These are phyloP conservation scores for Globisporangium uncinulatum DNA, from an alignment of 352 stramenopile genomes.

Conservation along the genomic window DNA sequence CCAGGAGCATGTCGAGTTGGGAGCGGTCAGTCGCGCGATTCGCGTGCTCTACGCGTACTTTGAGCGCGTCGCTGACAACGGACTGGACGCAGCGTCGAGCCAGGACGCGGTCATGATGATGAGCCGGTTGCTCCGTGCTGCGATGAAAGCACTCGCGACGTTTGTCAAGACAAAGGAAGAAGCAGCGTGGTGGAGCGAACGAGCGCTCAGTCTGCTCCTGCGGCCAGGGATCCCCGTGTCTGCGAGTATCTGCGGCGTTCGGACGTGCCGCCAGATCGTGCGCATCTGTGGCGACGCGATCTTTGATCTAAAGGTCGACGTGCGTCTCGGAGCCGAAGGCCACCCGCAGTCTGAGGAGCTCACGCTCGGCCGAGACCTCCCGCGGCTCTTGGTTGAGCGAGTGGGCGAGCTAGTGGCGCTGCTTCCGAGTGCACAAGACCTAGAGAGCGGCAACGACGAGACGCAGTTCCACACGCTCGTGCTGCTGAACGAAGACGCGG, in stretches of 20 bases:
- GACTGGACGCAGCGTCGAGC: background rate
- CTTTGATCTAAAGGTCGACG: slow-evolving; percentile 6
- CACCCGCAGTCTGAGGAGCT: background rate
- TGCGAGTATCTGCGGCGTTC: slow-evolving; percentile 6
- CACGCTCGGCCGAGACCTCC: slow-evolving; percentile 21
- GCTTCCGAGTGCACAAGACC: background rate
- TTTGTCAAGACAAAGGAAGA: slow-evolving; percentile 5
- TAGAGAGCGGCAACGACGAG: background rate
- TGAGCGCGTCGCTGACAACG: background rate
- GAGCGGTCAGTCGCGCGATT: background rate
- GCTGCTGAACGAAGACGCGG: slow-evolving; percentile 37
- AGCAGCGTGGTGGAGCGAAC: slow-evolving; percentile 12
- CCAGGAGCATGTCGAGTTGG: background rate
- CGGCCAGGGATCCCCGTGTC: background rate
- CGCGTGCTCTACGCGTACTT: slow-evolving; percentile 9
- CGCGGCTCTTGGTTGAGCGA: slow-evolving; percentile 26
- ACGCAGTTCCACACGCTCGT: slow-evolving; percentile 37
- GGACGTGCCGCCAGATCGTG: slow-evolving; percentile 11
- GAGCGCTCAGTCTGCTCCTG: slow-evolving; percentile 6
- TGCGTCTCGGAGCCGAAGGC: slow-evolving; percentile 1
- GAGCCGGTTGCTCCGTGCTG: slow-evolving; percentile 6
- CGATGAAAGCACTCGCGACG: slow-evolving; percentile 6
- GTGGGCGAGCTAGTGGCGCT: slow-evolving; percentile 20
- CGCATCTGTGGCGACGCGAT: slow-evolving; percentile 10
- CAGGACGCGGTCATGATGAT: slow-evolving; percentile 4